phyloP scores from a whole-genome alignment of 768 basidiomycete species.

The Trametes sanguinea region DNA sequence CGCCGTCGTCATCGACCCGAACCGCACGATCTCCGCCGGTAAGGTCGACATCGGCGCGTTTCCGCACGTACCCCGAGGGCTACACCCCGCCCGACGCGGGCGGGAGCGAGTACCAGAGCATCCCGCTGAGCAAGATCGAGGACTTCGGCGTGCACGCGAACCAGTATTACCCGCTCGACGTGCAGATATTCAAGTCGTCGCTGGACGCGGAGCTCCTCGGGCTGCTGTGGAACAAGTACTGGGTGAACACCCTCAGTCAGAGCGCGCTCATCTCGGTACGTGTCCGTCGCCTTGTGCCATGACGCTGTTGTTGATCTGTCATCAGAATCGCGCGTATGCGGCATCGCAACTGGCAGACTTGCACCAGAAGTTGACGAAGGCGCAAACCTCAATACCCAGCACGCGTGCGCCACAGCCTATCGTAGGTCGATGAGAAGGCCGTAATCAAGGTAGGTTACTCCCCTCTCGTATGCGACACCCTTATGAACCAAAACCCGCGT shows the following conservation, averaged over 20 bases:
- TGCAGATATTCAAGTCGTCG: slow-evolving; percentile 92
- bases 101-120: slow-evolving; percentile 90
- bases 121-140: slow-evolving; percentile 95
- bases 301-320: neutral
- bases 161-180: slow-evolving; percentile 92
- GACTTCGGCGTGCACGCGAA: slow-evolving; percentile 99
- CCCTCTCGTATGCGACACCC: neutral
- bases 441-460: slow-evolving; percentile 43
- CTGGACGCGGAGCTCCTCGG: slow-evolving; percentile 87
- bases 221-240: slow-evolving; percentile 98
- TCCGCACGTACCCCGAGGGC: slow-evolving; percentile 92
- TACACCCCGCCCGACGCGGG: slow-evolving; percentile 78
- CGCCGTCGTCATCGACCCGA: slow-evolving; percentile 97
- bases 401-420: slow-evolving; percentile 61
- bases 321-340: slow-evolving; percentile 92
- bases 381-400: slow-evolving; percentile 54
- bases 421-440: slow-evolving; percentile 49
- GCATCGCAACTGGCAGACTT: slow-evolving; percentile 90
- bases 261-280: slow-evolving; percentile 89
- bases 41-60: slow-evolving; percentile 99
- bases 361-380: slow-evolving; percentile 84
- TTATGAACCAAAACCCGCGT: too few species aligned
- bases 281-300: neutral
- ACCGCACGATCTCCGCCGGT: slow-evolving; percentile 96
- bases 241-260: slow-evolving; percentile 95